Percentiles rank a stretch among this genome's conserved stretches.
Conservation (phyloP, 2,329 filamentous ascomycete species). For the Penicillium sp. region DNA sequence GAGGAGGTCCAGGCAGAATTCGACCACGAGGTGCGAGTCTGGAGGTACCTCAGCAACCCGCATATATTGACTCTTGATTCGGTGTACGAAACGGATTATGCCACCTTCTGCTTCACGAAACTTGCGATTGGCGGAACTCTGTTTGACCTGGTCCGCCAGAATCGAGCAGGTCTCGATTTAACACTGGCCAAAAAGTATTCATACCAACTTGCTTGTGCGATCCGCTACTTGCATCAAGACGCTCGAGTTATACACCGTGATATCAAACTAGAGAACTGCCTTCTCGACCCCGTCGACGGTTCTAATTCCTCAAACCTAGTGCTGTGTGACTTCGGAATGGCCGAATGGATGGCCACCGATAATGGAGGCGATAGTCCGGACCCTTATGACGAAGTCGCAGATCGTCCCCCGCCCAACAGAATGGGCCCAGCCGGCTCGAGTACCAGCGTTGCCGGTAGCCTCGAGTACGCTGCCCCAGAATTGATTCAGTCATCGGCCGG, state of each 20-base stretch:
- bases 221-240: slow-evolving; percentile 68
- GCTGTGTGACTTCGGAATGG: slow-evolving; percentile 69
- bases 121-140: slow-evolving; percentile 64
- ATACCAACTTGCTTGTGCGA: slow-evolving; percentile 62
- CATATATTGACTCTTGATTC: slow-evolving; percentile 63
- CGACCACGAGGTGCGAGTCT: slow-evolving; percentile 67
- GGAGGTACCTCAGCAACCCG: slow-evolving; percentile 63
- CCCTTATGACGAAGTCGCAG: slow-evolving; percentile 47
- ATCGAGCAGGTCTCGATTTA: slow-evolving; percentile 53
- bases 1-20: slow-evolving; percentile 66
- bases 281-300: slow-evolving; percentile 57
- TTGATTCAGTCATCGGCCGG: slow-evolving; percentile 42
- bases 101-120: slow-evolving; percentile 68
- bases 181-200: slow-evolving; percentile 59
- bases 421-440: slow-evolving; percentile 58
- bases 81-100: slow-evolving; percentile 66
- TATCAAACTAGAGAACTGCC: slow-evolving; percentile 68
- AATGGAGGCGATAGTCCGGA: slow-evolving; percentile 52
- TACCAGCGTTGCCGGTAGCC: slow-evolving; percentile 60
- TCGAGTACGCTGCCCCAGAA: slow-evolving; percentile 55
- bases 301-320: slow-evolving; percentile 57
- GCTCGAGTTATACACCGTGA: slow-evolving; percentile 66
- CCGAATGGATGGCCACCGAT: slow-evolving; percentile 63
- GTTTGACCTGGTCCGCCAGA: slow-evolving; percentile 60
- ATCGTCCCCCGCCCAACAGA: slow-evolving; percentile 49